A percentile compares a stretch with the other conserved stretches of the same genome.
phyloP scores from a whole-genome alignment of 1,284 basidiomycete species.

The Ceratobasidium sp. region DNA sequence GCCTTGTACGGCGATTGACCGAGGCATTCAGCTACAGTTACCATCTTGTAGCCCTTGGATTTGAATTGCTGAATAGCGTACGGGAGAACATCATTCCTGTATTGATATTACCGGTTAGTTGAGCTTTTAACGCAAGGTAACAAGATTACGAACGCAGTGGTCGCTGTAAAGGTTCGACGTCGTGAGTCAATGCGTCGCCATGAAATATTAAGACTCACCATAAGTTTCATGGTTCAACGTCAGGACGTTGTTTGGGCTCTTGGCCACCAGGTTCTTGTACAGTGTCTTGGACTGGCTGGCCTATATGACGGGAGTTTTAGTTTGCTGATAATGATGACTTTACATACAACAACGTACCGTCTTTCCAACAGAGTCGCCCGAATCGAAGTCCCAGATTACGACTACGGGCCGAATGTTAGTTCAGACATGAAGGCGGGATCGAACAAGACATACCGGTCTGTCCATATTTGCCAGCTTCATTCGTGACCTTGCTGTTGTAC shows the following conservation, averaged over 20 bases:
- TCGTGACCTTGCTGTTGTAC: conserved; percentile 37
- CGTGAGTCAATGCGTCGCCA: neutral
- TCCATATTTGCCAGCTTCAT: conserved; percentile 5
- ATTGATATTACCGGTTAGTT: neutral
- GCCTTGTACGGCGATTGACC: conserved; percentile 44
- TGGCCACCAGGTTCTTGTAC: conserved; percentile 17
- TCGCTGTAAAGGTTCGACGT: conserved; percentile 12
- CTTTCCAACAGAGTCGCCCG: conserved; percentile 44
- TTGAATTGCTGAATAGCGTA: conserved; percentile 43
- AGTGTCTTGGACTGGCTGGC: neutral
- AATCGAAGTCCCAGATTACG: conserved; percentile 49
- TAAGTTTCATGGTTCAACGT: conserved; percentile 47
- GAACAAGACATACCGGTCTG: conserved; percentile 26
- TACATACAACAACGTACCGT: conserved; percentile 12
- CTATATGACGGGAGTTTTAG: neutral
- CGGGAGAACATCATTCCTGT: conserved; percentile 41
- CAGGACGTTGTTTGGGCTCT: conserved; percentile 43
- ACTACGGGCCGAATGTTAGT: conserved; percentile 11
- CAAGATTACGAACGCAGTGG: conserved; percentile 4
- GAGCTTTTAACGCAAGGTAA: neutral
- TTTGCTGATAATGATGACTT: neutral
- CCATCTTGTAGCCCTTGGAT: conserved; percentile 46
- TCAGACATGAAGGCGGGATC: neutral
- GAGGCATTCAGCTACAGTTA: conserved; percentile 49
- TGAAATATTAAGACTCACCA: neutral